A percentile compares a stretch with the other conserved stretches of the same genome.
Conservation (phyloP, 2,329 filamentous ascomycete genomes). For the Phoma sp. region DNA sequence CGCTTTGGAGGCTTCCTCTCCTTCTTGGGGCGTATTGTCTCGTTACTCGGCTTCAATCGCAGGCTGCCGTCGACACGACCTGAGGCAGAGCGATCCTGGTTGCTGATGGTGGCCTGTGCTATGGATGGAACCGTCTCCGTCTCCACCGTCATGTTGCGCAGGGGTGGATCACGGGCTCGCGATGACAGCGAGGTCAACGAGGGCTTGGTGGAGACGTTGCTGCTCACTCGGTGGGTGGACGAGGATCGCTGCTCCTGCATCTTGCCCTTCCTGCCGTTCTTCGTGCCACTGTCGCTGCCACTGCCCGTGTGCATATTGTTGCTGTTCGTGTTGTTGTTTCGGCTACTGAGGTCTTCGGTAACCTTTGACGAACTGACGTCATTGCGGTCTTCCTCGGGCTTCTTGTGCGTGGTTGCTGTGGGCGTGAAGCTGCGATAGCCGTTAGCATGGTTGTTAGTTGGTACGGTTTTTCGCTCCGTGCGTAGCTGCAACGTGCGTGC, state of each 20-base stretch:
- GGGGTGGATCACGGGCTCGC: constrained; percentile 73
- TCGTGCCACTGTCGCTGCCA: constrained; percentile 67
- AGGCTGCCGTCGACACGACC: constrained; percentile 76
- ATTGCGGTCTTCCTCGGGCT: constrained; percentile 50
- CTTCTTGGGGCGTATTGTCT: constrained; percentile 93
- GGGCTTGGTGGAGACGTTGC: constrained; percentile 63
- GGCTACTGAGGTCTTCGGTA: constrained; percentile 55
- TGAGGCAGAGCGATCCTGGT: constrained; percentile 61
- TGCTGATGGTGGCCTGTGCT: constrained; percentile 76
- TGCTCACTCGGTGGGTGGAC: constrained; percentile 53
- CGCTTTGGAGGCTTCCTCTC: constrained; percentile 82
- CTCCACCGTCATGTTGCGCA: constrained; percentile 94
- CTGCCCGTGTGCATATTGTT: constrained; percentile 58
- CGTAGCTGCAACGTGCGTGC: constrained; percentile 31
- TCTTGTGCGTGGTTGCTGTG: constrained; percentile 30
- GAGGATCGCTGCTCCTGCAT: constrained; percentile 53
- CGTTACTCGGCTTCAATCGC: constrained; percentile 86
- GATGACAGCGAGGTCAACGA: constrained; percentile 71
- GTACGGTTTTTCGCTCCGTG: constrained; percentile 24
- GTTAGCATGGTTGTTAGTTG: constrained; percentile 31
- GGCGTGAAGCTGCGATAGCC: constrained; percentile 24
- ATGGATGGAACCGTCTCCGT: constrained; percentile 94
- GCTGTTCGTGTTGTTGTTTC: constrained; percentile 43
- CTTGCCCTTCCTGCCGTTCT: constrained; percentile 35
- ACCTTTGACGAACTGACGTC: constrained; percentile 54